Evolutionary conservation across 805 yeast genomes (phyloP).

Genomic region (Lipomyces sp.): DNA sequence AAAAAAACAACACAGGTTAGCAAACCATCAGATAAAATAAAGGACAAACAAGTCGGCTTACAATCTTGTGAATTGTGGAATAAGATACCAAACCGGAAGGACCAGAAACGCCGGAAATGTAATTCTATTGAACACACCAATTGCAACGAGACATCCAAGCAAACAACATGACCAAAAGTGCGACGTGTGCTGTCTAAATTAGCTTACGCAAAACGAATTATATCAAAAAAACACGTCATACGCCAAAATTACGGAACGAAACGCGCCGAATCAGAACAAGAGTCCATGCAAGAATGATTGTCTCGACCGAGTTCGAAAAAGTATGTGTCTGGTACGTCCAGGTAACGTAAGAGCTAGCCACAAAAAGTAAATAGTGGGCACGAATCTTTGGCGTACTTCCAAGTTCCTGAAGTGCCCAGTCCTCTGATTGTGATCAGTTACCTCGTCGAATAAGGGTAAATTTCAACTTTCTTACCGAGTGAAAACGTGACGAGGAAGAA

Average conservation of each 20-base stretch:
- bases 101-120: conserved; percentile 79
- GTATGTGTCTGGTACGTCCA: conserved; percentile 83
- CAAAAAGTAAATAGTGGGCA: conserved; percentile 46
- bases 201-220: conserved; percentile 15
- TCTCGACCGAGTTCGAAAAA: conserved; percentile 84
- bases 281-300: conserved; percentile 54
- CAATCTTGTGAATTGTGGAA: conserved; percentile 27
- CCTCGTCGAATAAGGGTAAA: background rate
- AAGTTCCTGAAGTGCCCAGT: conserved; percentile 37
- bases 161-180: conserved; percentile 31
- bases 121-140: conserved; percentile 84
- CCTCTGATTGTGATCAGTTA: conserved; percentile 20
- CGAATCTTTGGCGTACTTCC: conserved; percentile 32
- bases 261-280: conserved; percentile 53
- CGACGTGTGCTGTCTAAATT: conserved; percentile 18
- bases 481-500: conserved; percentile 31
- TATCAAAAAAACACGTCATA: conserved; percentile 3
- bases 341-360: conserved; percentile 69
- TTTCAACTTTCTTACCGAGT: conserved; percentile 17
- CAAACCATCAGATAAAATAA: conserved; percentile 19
- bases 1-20: no score
- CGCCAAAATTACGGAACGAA: conserved; percentile 28
- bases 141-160: conserved; percentile 56
- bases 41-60: conserved; percentile 22
- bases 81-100: conserved; percentile 54